Percentiles rank a stretch among this genome's conserved stretches.
These are phyloP conservation scores for Venturiaceae sp. DNA, from an alignment of 2,329 filamentous ascomycete species.

Conservation along the genomic window DNA sequence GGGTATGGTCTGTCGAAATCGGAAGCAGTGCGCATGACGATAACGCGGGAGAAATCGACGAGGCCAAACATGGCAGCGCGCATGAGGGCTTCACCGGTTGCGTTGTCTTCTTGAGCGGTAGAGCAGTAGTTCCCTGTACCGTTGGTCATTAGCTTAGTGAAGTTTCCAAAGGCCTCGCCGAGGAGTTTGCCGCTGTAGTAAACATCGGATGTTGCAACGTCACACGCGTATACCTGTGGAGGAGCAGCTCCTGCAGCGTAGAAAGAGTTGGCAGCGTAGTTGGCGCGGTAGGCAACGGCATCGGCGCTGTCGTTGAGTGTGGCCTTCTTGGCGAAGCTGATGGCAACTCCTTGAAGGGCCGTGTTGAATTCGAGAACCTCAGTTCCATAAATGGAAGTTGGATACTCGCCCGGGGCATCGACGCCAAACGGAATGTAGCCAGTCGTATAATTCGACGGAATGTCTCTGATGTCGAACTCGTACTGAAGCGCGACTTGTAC, in stretches of 20 bases:
- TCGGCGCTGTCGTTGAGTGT: slow-evolving; percentile 25
- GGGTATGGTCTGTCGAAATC: slow-evolving; percentile 59
- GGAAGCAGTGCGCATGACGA: slow-evolving; percentile 38
- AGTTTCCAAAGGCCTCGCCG: slow-evolving; percentile 19
- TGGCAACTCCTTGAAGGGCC: slow-evolving; percentile 23
- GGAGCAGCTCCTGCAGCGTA: slow-evolving; percentile 16
- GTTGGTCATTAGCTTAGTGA: slow-evolving; percentile 22
- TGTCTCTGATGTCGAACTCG: slow-evolving; percentile 62
- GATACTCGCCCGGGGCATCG: slow-evolving; percentile 36
- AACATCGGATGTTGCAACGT: slow-evolving; percentile 20
- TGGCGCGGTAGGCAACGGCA: slow-evolving; percentile 26
- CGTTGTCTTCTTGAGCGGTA: slow-evolving; percentile 26
- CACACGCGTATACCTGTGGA: slow-evolving; percentile 21
- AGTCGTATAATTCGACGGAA: slow-evolving; percentile 53
- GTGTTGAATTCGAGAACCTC: slow-evolving; percentile 33
- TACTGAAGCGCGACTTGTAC: slow-evolving; percentile 69
- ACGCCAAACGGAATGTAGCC: slow-evolving; percentile 61
- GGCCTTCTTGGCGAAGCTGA: slow-evolving; percentile 22
- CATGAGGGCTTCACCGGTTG: slow-evolving; percentile 22
- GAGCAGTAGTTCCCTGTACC: slow-evolving; percentile 25
- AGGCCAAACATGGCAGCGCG: slow-evolving; percentile 17
- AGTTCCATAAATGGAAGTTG: slow-evolving; percentile 27
- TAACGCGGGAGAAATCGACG: slow-evolving; percentile 24
- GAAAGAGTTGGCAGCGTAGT: slow-evolving; percentile 18
- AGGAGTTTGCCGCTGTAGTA: slow-evolving; percentile 20